Evolutionary conservation across 805 yeast species (phyloP).

Genomic region (Lipomyces spencermartinsiae): DNA sequence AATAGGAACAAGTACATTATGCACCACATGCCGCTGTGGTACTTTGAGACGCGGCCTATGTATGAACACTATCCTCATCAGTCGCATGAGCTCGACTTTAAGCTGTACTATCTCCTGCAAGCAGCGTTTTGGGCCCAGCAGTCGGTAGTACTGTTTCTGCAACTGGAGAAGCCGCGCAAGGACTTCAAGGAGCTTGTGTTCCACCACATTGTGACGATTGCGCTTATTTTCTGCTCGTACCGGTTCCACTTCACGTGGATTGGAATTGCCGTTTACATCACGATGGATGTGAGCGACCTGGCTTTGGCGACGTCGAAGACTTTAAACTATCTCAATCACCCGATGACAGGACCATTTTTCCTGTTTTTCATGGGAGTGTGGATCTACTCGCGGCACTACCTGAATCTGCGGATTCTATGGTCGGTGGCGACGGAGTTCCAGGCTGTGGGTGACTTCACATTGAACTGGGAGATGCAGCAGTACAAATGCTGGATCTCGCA

Average conservation of each 20-base stretch:
- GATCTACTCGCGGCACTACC: conserved; percentile 88
- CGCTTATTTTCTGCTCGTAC: conserved; percentile 84
- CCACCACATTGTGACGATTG: conserved; percentile 91
- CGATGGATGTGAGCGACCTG: conserved; percentile 96
- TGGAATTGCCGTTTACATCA: conserved; percentile 87
- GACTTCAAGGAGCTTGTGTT: conserved; percentile 89
- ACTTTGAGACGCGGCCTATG: conserved; percentile 81
- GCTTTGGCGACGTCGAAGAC: conserved; percentile 84
- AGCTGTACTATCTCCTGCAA: conserved; percentile 84
- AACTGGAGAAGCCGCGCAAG: conserved; percentile 92
- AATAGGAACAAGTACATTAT: conserved; percentile 64
- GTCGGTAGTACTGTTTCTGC: conserved; percentile 78
- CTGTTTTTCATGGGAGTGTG: conserved; percentile 71
- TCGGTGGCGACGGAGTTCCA: conserved; percentile 81
- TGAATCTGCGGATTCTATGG: conserved; percentile 81
- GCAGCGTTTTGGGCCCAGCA: conserved; percentile 99
- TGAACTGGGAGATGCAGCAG: conserved; percentile 89
- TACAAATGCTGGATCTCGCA: conserved; percentile 97
- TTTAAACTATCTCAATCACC: conserved; percentile 81
- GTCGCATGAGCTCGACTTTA: conserved; percentile 70
- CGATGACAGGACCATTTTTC: conserved; percentile 68
- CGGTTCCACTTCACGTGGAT: conserved; percentile 96
- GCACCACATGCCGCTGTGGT: conserved; percentile 86
- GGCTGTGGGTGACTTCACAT: conserved; percentile 79
- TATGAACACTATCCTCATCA: conserved; percentile 84